Evolutionary conservation across 225 moss, liverwort and hornwort species (phyloP).

Genomic region (Takakia lepidozioides): DNA sequence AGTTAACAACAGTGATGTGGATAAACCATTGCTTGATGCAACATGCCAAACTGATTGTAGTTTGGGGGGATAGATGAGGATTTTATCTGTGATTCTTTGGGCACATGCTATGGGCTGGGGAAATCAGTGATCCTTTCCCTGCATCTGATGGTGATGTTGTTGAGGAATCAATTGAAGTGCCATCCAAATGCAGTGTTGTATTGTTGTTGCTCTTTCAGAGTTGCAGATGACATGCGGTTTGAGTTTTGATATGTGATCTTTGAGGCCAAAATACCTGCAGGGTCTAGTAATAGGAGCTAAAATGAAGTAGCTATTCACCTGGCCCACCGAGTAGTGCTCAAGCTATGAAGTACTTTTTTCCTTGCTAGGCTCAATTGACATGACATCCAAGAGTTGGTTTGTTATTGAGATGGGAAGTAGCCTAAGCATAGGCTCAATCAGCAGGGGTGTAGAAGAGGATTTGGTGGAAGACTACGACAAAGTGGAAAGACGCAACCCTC

Average conservation of each 20-base stretch:
- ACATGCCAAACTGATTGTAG: not conserved
- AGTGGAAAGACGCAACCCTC: slow-evolving; percentile 2
- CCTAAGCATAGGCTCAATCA: too few relatives aligned
- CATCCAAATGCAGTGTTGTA: not conserved
- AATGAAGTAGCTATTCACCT: too few relatives aligned
- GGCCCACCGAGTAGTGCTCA: too few relatives aligned
- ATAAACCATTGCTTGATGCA: not conserved
- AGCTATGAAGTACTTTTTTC: not conserved
- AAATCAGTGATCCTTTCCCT: too few relatives aligned
- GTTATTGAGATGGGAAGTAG: too few relatives aligned
- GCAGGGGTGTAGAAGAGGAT: slow-evolving; percentile 3
- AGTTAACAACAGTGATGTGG: too few relatives aligned
- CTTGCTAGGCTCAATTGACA: not conserved
- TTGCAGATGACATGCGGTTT: slow-evolving; percentile 12
- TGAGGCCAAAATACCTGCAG: not conserved
- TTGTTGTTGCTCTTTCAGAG: slow-evolving; percentile 4
- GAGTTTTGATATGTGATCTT: slow-evolving; percentile 6
- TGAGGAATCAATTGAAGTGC: not conserved
- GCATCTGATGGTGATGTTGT: too few relatives aligned
- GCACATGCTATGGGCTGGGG: not conserved
- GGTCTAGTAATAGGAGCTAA: not conserved
- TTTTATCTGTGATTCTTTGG: too few relatives aligned
- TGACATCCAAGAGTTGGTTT: too few relatives aligned
- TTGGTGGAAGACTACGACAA: not conserved
- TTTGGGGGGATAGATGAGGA: too few relatives aligned